Conservation (phyloP, 805 yeast genomes). For the Lipomyces orientalis region DNA sequence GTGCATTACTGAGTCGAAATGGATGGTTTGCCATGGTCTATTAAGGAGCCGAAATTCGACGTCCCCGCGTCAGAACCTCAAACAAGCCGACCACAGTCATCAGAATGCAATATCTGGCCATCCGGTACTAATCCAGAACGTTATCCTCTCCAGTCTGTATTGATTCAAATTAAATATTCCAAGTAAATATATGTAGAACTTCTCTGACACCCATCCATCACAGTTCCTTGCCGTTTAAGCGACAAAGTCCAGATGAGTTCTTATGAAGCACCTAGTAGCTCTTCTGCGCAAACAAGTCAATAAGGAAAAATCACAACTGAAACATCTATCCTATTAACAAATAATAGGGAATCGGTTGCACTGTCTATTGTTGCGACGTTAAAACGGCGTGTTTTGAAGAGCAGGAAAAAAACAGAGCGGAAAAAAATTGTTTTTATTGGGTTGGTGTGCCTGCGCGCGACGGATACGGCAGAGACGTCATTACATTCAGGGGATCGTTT, state of each 20-base stretch:
- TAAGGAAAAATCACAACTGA: constrained; percentile 19
- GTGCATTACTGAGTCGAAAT: not conserved
- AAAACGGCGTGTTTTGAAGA: constrained; percentile 13
- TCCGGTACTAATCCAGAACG: not conserved
- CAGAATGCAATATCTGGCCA: not conserved
- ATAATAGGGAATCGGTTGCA: constrained; percentile 16
- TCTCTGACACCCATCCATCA: constrained; percentile 41
- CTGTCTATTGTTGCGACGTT: constrained; percentile 34
- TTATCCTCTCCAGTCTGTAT: constrained; percentile 2
- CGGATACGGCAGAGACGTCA: not conserved
- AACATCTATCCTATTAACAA: not conserved
- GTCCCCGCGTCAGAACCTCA: too few species aligned
- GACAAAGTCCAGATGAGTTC: constrained; percentile 38
- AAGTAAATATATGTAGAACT: constrained; percentile 27
- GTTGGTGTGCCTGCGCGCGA: not conserved
- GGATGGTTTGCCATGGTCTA: not conserved
- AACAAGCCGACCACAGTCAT: not conserved
- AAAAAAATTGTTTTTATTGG: not conserved
- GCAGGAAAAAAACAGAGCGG: constrained; percentile 16
- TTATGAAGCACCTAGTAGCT: constrained; percentile 21
- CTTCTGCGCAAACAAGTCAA: constrained; percentile 17
- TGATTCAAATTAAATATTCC: not conserved
- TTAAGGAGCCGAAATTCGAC: too few species aligned
- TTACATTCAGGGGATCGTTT: not conserved
- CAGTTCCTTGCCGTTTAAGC: not conserved